Conservation (phyloP, 441 rosid species). For the Mallotus repandus region DNA sequence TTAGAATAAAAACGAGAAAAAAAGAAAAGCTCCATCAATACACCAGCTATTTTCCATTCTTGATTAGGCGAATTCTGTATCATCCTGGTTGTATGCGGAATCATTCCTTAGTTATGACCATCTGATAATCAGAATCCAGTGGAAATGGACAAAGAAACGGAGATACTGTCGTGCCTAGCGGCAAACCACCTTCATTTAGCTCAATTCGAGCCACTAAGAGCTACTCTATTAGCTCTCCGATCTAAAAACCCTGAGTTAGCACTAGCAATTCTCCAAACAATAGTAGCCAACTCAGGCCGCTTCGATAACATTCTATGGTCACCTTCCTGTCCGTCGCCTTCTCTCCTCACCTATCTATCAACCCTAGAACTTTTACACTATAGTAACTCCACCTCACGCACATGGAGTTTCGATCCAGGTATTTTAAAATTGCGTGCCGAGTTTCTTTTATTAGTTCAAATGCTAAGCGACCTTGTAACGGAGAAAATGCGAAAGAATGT, state of each 20-base stretch:
- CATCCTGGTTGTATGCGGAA: background rate
- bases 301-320: conserved; percentile 78
- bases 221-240: conserved; percentile 67
- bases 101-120: too few relatives aligned
- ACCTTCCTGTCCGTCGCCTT: conserved; percentile 65
- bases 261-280: conserved; percentile 63
- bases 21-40: background rate
- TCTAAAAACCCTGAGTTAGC: conserved; percentile 68
- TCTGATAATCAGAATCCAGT: background rate
- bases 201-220: conserved; percentile 92
- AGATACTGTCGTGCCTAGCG: conserved; percentile 76
- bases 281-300: conserved; percentile 73
- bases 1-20: background rate
- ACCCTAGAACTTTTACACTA: conserved; percentile 68
- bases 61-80: too few relatives aligned
- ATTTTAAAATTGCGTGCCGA: conserved; percentile 68
- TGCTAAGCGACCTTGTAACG: conserved; percentile 51
- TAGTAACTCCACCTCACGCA: conserved; percentile 40
- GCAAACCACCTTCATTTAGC: conserved; percentile 88
- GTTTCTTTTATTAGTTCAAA: conserved; percentile 68
- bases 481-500: conserved; percentile 38
- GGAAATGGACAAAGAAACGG: conserved; percentile 71
- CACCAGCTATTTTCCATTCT: too few relatives aligned
- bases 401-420: conserved; percentile 76
- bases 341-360: conserved; percentile 68